Conservation (phyloP, 2,329 filamentous ascomycete species). For the Pseudogymnoascus sp. region DNA sequence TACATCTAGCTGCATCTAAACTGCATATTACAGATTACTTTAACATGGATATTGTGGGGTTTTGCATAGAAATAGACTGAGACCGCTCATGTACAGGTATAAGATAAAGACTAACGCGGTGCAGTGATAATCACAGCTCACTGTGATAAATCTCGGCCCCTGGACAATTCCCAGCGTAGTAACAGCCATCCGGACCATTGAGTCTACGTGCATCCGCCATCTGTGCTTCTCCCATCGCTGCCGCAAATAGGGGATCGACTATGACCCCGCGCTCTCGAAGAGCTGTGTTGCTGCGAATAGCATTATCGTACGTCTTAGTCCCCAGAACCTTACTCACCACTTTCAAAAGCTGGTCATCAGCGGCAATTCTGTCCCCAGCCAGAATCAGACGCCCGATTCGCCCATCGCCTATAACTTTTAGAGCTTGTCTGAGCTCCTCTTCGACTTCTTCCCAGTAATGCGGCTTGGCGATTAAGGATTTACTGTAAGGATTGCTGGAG, state of each 20-base stretch:
- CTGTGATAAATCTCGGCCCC: background rate
- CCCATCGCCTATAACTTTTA: background rate
- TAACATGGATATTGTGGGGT: too few species aligned
- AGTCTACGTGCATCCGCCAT: background rate
- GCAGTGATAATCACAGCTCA: constrained; percentile 10
- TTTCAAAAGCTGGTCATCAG: background rate
- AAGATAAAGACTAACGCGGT: too few species aligned
- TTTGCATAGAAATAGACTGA: too few species aligned
- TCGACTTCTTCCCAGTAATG: background rate
- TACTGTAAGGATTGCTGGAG: background rate
- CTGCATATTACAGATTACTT: too few species aligned
- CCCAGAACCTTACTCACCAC: background rate
- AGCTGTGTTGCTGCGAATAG: background rate
- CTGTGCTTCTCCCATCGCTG: background rate
- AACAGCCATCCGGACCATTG: background rate
- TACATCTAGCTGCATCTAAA: too few species aligned
- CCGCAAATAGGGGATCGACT: background rate
- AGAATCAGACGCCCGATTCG: background rate
- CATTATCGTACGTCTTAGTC: background rate
- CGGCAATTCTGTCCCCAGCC: background rate
- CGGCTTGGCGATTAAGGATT: background rate
- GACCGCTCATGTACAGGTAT: too few species aligned
- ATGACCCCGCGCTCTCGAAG: background rate
- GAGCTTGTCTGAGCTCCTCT: background rate
- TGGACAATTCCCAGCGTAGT: background rate